Evolutionary conservation across 306 rosid genomes (phyloP), one percentile per base, ranked within the genome.

Genomic region (Lithocarpus polystachyus): DNA sequence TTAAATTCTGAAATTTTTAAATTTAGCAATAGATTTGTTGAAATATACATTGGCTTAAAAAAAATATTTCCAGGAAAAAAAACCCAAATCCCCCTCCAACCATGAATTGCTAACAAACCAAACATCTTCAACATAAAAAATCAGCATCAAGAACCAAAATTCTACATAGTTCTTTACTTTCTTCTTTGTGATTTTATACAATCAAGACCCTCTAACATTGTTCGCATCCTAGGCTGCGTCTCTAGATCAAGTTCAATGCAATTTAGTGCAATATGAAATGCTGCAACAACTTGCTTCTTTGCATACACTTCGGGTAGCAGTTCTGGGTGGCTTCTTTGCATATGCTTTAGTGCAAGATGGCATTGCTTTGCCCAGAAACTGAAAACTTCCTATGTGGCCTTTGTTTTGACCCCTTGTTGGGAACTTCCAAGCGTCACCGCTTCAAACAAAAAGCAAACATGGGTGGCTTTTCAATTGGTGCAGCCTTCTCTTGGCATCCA

Each of bases 381-480:
- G 1, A 26, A 26, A 26, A 26, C 28, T 26, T 95, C 91, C 85
- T 91, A 14, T 93, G 97, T 7, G 99, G 88, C 77, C 99, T 87
- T 60, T 93, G 96, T 69, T 87, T 95, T 28, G 92, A 86, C 68
- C 91, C 99, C 85, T 85, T 93, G 86, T 90, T 90, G 61, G 78
- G 83, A 79, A 87, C 87, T 84, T 93, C 97, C 84, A 95, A 82
- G 22, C 98, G 98, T 80, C 97, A 85, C 51, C 97, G 99, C 86
- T 93, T 95, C 85, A 91, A 74, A 86, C 98, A 95, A 79, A 95
- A 95, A 29, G 99, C 99, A 83, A 83, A 91, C 94, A 93, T 91
- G 54, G 87, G 89, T 4, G 99, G 98, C 89, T 26, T 26, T 26
- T 26, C 28, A 26, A 26, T 26, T 26, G 2, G 28, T 26, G 28